Conservation (phyloP, 371 early-diverging fungal genomes). For the Funneliformis caledonium region DNA sequence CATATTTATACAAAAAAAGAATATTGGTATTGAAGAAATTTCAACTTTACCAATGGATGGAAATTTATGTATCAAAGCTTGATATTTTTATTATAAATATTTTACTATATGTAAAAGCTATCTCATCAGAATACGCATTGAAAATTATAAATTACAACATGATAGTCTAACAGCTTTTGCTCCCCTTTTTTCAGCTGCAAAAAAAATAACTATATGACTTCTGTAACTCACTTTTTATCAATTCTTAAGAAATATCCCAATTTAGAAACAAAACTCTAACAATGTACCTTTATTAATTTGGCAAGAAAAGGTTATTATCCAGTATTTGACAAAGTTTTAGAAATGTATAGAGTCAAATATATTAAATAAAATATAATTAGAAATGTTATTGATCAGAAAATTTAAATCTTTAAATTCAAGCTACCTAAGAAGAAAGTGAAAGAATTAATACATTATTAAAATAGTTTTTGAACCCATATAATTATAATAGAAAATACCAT, state of each 20-base stretch:
- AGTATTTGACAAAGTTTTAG: conserved; percentile 5
- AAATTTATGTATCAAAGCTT: background rate
- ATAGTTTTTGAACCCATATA: background rate
- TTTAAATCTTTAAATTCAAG: no score
- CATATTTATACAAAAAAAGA: background rate
- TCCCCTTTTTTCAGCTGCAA: background rate
- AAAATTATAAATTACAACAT: background rate
- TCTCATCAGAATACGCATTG: background rate
- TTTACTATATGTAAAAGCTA: background rate
- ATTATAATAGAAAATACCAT: background rate
- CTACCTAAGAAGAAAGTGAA: no score
- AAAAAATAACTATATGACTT: conserved; percentile 11
- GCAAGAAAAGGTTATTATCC: no score
- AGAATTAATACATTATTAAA: background rate
- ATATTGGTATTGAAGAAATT: background rate
- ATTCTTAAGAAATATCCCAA: background rate
- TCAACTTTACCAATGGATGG: background rate
- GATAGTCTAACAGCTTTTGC: background rate
- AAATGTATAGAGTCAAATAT: background rate
- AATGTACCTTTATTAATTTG: no score
- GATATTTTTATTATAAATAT: background rate
- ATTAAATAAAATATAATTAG: background rate
- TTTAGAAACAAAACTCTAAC: no score
- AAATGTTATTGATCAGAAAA: no score
- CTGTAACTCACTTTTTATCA: background rate